A percentile compares a stretch with the other conserved stretches of the same genome.
Conservation (phyloP, 179 eudicot genomes). For the Beta lomatogona region DNA sequence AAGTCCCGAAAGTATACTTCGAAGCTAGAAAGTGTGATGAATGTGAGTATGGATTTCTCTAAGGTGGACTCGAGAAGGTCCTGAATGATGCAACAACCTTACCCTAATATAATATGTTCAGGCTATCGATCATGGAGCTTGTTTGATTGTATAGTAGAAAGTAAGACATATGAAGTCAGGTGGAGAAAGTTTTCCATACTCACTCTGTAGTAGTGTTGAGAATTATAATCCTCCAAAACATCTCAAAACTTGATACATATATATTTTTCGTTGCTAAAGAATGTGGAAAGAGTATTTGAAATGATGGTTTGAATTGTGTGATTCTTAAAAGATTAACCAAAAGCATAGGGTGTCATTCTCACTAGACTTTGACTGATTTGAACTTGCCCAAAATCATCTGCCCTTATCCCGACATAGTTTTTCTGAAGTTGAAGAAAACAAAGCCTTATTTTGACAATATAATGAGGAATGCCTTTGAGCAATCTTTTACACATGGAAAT, state of each 20-base stretch:
- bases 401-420: too few species aligned
- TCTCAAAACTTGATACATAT: background rate
- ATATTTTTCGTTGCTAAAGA: background rate
- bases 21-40: background rate
- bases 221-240: too few species aligned
- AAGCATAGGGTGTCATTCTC: background rate
- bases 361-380: too few species aligned
- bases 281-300: background rate
- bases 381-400: too few species aligned
- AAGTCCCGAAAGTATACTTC: too few species aligned
- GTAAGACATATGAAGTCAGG: background rate
- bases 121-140: background rate
- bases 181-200: background rate
- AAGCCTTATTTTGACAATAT: too few species aligned
- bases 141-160: background rate
- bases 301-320: background rate
- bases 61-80: background rate
- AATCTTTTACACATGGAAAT: background rate
- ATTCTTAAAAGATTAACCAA: background rate
- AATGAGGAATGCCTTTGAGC: too few species aligned
- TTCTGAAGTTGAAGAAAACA: too few species aligned
- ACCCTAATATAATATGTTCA: background rate
- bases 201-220: background rate
- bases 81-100: background rate
- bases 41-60: background rate